Base-by-base conservation (phyloP, 257 asterid genomes). In the Schizonepeta tenuifolia region DNA sequence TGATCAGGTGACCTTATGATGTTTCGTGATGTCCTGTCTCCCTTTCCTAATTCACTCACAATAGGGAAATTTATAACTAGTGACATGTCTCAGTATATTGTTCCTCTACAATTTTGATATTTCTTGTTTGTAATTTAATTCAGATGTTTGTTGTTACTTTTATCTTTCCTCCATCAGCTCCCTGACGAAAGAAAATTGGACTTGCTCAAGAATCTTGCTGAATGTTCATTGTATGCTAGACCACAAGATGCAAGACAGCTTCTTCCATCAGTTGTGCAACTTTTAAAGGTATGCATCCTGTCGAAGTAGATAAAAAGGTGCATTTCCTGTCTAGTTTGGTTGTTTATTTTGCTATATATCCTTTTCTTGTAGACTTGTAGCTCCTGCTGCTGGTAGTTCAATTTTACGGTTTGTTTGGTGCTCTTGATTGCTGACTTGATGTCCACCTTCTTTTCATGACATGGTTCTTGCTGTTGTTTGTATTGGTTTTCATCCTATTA, bases 171-270 rank as follows among this genome's bases (percentile, higher is more conserved):
- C 62, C 80, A 36, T 57, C 95, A 94, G 99, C 90, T 94, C 69
- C 87, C 96, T n/a, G 97, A 91, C 64, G 89, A 86, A 51, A 77
- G 86, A 66, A 94, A 84, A 77, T 44, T 89, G 67, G 97, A 87
- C 78, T 81, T 94, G 84, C 95, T 94, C 70, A 91, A 88, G 91
- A 88, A 71, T 75, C 83, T 94, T 68, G 95, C 99, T 10, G 99
- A 91, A 71, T 89, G 92, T 79, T 94, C 99, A 36, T 78, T 68
- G 46, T 91, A 84, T 87, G 97, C 91, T 68, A 87, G 77, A 70
- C 87, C 99, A 46, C 97, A 79, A 80, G 99, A 89, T 78, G 83
- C 99, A 17, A 91, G 97, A 46, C 96, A 77, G 79, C 85, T 91
- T 79, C 97, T 91, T 76, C 96, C 97, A 43, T 80, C 93, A 35